A percentile compares a stretch with the other conserved stretches of the same genome.
Conservation (phyloP, 352 stramenopile species). For the Pythium volutum region DNA sequence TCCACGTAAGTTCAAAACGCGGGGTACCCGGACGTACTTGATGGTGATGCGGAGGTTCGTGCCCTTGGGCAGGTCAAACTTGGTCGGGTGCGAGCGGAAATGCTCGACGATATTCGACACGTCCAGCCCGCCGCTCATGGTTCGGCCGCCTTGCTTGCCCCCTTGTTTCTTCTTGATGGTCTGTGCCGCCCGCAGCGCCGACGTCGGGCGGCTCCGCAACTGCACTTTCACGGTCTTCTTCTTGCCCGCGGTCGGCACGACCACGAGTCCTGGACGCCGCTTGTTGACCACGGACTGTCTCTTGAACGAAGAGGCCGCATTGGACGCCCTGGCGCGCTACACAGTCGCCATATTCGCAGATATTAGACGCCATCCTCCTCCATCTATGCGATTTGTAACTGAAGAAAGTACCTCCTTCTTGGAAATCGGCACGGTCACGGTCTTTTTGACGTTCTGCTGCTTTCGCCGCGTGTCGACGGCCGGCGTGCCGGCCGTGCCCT, state of each 20-base stretch:
- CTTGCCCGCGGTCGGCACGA: conserved; percentile 22
- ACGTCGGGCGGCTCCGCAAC: conserved; percentile 44
- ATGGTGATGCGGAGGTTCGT: conserved; percentile 80
- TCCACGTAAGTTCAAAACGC: background rate
- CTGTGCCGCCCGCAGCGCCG: conserved; percentile 30
- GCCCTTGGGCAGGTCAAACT: conserved; percentile 78
- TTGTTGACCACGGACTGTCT: conserved; percentile 72
- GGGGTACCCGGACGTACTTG: conserved; percentile 47
- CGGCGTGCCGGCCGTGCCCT: conserved; percentile 24
- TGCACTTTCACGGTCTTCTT: conserved; percentile 28
- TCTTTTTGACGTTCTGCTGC: conserved; percentile 75
- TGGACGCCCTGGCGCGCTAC: conserved; percentile 39
- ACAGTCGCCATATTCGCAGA: background rate
- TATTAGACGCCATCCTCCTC: background rate
- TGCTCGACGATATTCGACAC: conserved; percentile 80
- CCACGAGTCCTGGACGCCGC: conserved; percentile 51
- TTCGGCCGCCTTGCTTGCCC: conserved; percentile 17
- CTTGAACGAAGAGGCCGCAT: conserved; percentile 47
- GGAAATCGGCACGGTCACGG: conserved; percentile 56
- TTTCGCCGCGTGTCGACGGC: conserved; percentile 31
- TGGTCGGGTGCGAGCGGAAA: conserved; percentile 71
- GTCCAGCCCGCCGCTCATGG: conserved; percentile 36
- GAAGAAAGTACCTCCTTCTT: conserved; percentile 41
- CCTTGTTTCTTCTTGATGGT: conserved; percentile 22
- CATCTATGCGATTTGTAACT: background rate